Evolutionary conservation across 495 filamentous ascomycete species (phyloP), one percentile per base, ranked within the genome.

Genomic region (Hypomontagnella submonticulosa): DNA sequence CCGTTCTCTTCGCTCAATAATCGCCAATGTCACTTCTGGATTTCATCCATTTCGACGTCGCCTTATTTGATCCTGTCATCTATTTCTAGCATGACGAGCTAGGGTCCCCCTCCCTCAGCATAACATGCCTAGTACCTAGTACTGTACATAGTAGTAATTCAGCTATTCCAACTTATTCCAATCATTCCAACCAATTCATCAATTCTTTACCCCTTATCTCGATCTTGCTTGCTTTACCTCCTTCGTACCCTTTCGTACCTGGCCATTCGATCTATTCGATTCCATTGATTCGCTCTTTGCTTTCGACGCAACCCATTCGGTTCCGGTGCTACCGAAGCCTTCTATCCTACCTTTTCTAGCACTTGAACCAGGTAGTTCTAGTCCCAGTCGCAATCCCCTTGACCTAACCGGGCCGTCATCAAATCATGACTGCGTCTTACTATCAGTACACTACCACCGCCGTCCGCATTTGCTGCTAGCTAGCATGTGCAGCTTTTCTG

Each of bases 341-440:
- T 13, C 27, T 33, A 49, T 23, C 46, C 4, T 6, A 11, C 40
- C 23, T 12, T 47, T 23, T 18, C 43, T n/a, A n/a, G n/a, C n/a
- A n/a, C n/a, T n/a, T n/a, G n/a, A 23, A 49, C 23, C 23, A 27
- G 23, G 23, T 27, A 27, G 23, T 27, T 27, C 23, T 27, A 27
- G 23, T 27, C 23, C 23, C 23, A 27, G 23, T 27, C 6, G 3
- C 23, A 2, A 6, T 27, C 23, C 23, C 23, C 53, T 46, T 44
- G 18, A 30, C 53, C 27, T 9, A 16, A 19, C 27, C 34, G 46
- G 40, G 55, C 27, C 53, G 41, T 51, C 41, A 41, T 55, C 67
- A 54, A 62, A 58, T 36, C 49, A 73, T 73, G 71, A 73, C 71
- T 70, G 66, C 71, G 69, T 71, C 42, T 15, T 37, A 32, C 50